Conservation (phyloP, 306 rosid species). For the Oemleria cerasiformis region DNA sequence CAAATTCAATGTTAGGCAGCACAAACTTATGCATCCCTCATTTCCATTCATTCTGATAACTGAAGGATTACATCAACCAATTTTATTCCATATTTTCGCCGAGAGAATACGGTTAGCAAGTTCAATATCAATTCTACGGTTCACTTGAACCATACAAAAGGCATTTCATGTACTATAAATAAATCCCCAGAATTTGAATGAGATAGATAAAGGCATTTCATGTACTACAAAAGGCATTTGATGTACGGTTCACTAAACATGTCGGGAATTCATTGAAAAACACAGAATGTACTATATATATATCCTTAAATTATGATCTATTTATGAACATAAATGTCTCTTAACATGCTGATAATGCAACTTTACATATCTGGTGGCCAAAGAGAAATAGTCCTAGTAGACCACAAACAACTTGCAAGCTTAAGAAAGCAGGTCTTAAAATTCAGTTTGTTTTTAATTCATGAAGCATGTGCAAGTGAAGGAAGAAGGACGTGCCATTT, state of each 20-base stretch:
- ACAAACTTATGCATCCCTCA: neutral
- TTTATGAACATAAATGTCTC: neutral
- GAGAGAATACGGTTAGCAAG: neutral
- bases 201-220: too few species aligned
- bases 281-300: neutral
- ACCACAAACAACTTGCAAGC: slow-evolving; percentile 7
- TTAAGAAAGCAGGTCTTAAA: slow-evolving; percentile 3
- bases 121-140: neutral
- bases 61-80: neutral
- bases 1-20: slow-evolving; percentile 19
- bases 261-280: neutral
- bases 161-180: neutral
- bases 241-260: neutral
- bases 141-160: neutral
- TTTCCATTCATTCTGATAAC: neutral
- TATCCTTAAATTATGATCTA: too few species aligned
- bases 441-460: neutral
- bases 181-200: too few species aligned
- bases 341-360: neutral
- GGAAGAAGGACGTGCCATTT: slow-evolving; percentile 58
- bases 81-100: neutral
- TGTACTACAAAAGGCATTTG: too few species aligned
- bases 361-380: neutral
- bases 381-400: neutral
- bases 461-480: neutral